phyloP scores from a whole-genome alignment of 2,329 filamentous ascomycete genomes.

The Beauveria caledonica region DNA sequence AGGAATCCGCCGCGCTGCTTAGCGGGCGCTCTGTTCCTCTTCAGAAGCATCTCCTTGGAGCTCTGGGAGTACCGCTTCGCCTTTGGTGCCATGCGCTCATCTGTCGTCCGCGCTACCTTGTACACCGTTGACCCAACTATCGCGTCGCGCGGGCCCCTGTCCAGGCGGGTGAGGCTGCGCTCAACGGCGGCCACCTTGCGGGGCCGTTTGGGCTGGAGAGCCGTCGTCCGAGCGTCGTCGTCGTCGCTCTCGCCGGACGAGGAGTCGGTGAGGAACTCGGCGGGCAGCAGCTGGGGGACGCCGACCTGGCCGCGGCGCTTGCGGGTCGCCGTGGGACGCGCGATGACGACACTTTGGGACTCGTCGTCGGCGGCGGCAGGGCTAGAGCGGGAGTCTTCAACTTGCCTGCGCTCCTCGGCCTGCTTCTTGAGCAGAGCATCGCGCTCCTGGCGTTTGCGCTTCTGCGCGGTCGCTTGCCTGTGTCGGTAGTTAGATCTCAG shows the following conservation, averaged over 20 bases:
- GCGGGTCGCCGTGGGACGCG: background rate
- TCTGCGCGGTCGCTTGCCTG: conserved; percentile 43
- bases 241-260: conserved; percentile 39
- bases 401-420: conserved; percentile 40
- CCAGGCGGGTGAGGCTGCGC: conserved; percentile 28
- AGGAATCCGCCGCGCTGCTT: conserved; percentile 36
- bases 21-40: conserved; percentile 32
- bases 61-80: conserved; percentile 32
- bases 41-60: conserved; percentile 37
- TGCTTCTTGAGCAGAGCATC: conserved; percentile 48
- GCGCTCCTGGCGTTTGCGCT: conserved; percentile 47
- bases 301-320: background rate
- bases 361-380: conserved; percentile 15
- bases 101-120: conserved; percentile 37
- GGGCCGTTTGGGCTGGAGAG: conserved; percentile 27
- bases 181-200: conserved; percentile 36
- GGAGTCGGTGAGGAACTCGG: conserved; percentile 45
- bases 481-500: background rate
- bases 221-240: conserved; percentile 14
- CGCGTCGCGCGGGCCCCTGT: conserved; percentile 36
- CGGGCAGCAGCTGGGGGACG: conserved; percentile 41
- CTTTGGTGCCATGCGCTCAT: conserved; percentile 41
- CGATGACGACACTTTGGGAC: conserved; percentile 12
- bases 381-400: conserved; percentile 18
- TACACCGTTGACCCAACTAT: conserved; percentile 47